phyloP scores from a whole-genome alignment of 2,329 filamentous ascomycete genomes.

The Hortaea sp. region DNA sequence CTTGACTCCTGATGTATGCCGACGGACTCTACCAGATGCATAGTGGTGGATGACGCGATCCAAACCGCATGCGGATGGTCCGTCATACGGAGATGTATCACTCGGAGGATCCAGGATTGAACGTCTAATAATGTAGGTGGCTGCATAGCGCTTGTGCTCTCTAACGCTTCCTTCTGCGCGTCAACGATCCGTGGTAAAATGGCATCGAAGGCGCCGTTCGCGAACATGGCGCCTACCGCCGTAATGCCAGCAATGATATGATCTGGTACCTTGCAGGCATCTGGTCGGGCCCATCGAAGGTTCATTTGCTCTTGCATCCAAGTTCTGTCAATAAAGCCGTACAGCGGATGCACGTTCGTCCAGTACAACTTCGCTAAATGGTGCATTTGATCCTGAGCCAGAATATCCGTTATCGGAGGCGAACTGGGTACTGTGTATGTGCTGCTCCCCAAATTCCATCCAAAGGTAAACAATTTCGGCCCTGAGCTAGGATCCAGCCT shows the following conservation, averaged over 20 bases:
- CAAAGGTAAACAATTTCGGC: slow-evolving; percentile 45
- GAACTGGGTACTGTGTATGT: slow-evolving; percentile 11
- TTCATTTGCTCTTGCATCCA: slow-evolving; percentile 16
- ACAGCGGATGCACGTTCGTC: slow-evolving; percentile 42
- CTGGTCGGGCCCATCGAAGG: slow-evolving; percentile 14
- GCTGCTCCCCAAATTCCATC: slow-evolving; percentile 41
- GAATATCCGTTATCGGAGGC: slow-evolving; percentile 33
- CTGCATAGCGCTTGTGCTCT: slow-evolving; percentile 25
- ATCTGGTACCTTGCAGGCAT: slow-evolving; percentile 16
- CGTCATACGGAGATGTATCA: slow-evolving; percentile 44
- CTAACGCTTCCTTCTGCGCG: slow-evolving; percentile 37
- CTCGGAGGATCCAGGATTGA: slow-evolving; percentile 44
- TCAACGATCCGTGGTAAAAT: slow-evolving; percentile 18
- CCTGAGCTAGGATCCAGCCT: slow-evolving; percentile 44
- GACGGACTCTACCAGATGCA: slow-evolving; percentile 49
- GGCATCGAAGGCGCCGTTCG: slow-evolving; percentile 21
- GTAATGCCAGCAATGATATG: slow-evolving; percentile 45
- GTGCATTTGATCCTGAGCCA: slow-evolving; percentile 41
- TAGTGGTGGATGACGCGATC: slow-evolving; percentile 48
- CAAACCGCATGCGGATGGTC: slow-evolving; percentile 45
- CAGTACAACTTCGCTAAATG: slow-evolving; percentile 41
- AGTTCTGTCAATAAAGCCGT: slow-evolving; percentile 39
- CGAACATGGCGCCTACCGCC: slow-evolving; percentile 43
- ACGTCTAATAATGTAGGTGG: slow-evolving; percentile 33
- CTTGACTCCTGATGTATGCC: slow-evolving; percentile 35